Evolutionary conservation across 2,329 filamentous ascomycete genomes (phyloP).

Genomic region (Aureobasidium sp.): DNA sequence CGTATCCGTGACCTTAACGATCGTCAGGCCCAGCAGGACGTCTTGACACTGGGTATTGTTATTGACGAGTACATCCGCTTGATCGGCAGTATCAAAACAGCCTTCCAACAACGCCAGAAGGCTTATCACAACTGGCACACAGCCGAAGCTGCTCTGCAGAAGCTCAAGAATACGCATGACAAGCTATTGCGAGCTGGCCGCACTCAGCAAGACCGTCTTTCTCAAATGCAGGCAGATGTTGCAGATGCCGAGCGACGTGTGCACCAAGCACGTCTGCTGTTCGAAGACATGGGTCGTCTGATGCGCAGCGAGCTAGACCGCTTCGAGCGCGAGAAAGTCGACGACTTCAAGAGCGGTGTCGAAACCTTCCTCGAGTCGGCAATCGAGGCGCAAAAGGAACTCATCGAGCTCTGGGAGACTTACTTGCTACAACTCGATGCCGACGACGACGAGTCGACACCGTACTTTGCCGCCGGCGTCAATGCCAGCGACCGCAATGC

Average conservation of each 20-base stretch:
- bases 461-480: slow-evolving; percentile 32
- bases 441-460: slow-evolving; percentile 59
- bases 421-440: slow-evolving; percentile 94
- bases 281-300: slow-evolving; percentile 93
- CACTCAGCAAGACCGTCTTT: slow-evolving; percentile 89
- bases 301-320: slow-evolving; percentile 87
- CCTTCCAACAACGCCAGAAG: slow-evolving; percentile 88
- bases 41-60: slow-evolving; percentile 91
- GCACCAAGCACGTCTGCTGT: slow-evolving; percentile 79
- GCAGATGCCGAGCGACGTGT: slow-evolving; percentile 90
- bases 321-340: slow-evolving; percentile 95
- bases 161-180: slow-evolving; percentile 81
- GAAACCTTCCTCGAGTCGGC: slow-evolving; percentile 96
- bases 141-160: slow-evolving; percentile 82
- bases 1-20: slow-evolving; percentile 94
- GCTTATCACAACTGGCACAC: slow-evolving; percentile 90
- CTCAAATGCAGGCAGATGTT: slow-evolving; percentile 86
- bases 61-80: slow-evolving; percentile 97
- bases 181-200: slow-evolving; percentile 92
- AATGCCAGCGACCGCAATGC: slow-evolving; percentile 17
- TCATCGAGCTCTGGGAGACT: slow-evolving; percentile 93
- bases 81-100: slow-evolving; percentile 89
- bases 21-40: slow-evolving; percentile 92
- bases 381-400: slow-evolving; percentile 95
- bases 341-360: slow-evolving; percentile 96